Evolutionary conservation across 108 stramenopile species (phyloP).

Genomic region (Cyclostephanos invisitatus): DNA sequence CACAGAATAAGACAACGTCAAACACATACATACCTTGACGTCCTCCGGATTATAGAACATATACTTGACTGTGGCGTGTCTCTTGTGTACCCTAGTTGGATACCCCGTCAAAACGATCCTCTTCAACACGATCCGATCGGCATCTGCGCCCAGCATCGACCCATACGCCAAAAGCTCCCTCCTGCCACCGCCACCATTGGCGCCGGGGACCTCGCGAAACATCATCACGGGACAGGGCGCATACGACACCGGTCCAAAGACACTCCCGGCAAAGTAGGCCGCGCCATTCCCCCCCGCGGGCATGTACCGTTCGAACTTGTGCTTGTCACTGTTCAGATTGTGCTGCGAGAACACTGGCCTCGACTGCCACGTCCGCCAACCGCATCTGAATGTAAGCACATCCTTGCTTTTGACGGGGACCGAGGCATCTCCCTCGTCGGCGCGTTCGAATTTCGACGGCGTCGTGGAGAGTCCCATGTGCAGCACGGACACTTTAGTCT

Average conservation of each 20-base stretch:
- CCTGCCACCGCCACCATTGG: conserved; percentile 9
- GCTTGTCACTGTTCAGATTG: conserved; percentile 97
- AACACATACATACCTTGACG: conserved; percentile 60
- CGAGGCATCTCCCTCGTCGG: conserved; percentile 13
- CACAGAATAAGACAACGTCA: conserved; percentile 14
- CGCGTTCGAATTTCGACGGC: conserved; percentile 49
- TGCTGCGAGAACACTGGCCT: conserved; percentile 95
- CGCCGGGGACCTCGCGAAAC: conserved; percentile 53
- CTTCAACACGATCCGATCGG: conserved; percentile 97
- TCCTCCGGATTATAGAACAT: conserved; percentile 99
- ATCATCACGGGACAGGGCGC: conserved; percentile 87
- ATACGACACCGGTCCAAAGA: conserved; percentile 95
- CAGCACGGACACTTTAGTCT: conserved; percentile 93
- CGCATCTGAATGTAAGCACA: conserved; percentile 88
- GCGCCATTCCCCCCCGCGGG: conserved; percentile 62
- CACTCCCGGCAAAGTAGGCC: conserved; percentile 87
- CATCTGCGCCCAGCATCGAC: conserved; percentile 92
- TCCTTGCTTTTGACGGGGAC: conserved; percentile 92
- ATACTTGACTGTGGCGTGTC: conserved; percentile 95
- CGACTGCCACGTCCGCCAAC: conserved; percentile 91
- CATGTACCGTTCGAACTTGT: conserved; percentile 97
- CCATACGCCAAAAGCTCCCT: conserved; percentile 90
- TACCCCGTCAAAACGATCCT: conserved; percentile 96
- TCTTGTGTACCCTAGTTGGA: conserved; percentile 95
- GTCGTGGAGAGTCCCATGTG: conserved; percentile 93